Percentiles rank a stretch among this genome's conserved stretches.
These are phyloP conservation scores for Globisporangium barbulae DNA, from an alignment of 352 stramenopile species.

Conservation along the genomic window DNA sequence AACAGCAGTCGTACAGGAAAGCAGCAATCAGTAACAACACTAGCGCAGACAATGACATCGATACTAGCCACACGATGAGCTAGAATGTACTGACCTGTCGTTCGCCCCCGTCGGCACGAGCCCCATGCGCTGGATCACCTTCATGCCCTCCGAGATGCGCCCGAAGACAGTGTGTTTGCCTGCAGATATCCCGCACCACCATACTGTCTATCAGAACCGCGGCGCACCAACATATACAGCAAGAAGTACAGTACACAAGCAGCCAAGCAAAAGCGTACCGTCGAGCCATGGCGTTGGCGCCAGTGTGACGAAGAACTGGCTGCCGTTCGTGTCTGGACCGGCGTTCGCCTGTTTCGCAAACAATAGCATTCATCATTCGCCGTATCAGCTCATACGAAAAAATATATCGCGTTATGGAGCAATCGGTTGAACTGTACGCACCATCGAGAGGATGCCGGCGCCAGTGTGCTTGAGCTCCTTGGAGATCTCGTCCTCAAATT, in stretches of 20 bases:
- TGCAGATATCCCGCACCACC: constrained; percentile 8
- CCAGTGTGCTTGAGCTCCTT: constrained; percentile 93
- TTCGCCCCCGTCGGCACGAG: constrained; percentile 85
- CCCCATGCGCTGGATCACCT: constrained; percentile 90
- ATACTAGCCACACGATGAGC: not conserved
- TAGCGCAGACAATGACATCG: not conserved
- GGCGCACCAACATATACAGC: not conserved
- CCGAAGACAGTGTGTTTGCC: constrained; percentile 94
- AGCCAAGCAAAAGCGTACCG: constrained; percentile 33
- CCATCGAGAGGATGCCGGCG: constrained; percentile 89
- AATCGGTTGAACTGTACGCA: constrained; percentile 16
- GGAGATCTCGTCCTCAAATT: constrained; percentile 94
- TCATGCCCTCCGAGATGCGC: constrained; percentile 91
- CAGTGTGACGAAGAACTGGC: constrained; percentile 94
- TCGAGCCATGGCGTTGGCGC: constrained; percentile 93
- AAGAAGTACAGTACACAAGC: no score
- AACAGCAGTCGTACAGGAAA: constrained; percentile 5
- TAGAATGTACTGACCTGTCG: constrained; percentile 41
- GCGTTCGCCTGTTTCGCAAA: constrained; percentile 69
- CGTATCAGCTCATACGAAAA: not conserved
- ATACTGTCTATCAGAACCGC: not conserved
- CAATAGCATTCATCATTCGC: not conserved
- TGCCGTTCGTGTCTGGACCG: constrained; percentile 90
- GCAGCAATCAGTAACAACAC: not conserved
- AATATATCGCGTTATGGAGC: not conserved